Conservation (phyloP, 2,329 filamentous ascomycete genomes). For the Rhynchosporium graminicola region DNA sequence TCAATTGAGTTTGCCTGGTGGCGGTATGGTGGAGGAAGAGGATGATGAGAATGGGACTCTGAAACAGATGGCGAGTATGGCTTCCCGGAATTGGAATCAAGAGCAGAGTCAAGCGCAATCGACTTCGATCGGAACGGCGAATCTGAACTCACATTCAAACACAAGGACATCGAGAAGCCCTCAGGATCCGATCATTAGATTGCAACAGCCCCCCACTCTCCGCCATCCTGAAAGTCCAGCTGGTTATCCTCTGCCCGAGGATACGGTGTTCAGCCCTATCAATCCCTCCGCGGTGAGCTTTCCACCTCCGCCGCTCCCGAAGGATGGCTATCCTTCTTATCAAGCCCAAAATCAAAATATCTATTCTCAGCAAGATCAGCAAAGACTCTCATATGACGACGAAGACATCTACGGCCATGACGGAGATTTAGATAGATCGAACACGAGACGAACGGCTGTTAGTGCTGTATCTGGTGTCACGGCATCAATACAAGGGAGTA, state of each 20-base stretch:
- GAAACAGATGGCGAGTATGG: background rate
- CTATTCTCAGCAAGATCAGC: background rate
- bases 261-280: slow-evolving; percentile 31
- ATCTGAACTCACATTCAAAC: slow-evolving; percentile 3
- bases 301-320: slow-evolving; percentile 32
- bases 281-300: slow-evolving; percentile 27
- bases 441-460: slow-evolving; percentile 31
- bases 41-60: slow-evolving; percentile 17
- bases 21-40: slow-evolving; percentile 23
- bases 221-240: slow-evolving; percentile 35
- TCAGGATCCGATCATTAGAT: slow-evolving; percentile 24
- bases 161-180: slow-evolving; percentile 26
- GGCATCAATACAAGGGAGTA: slow-evolving; percentile 1
- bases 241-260: slow-evolving; percentile 33
- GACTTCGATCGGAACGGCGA: background rate
- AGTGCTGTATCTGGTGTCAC: slow-evolving; percentile 28
- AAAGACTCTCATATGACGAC: slow-evolving; percentile 19
- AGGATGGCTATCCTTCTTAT: slow-evolving; percentile 11
- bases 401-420: background rate
- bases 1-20: slow-evolving; percentile 36
- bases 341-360: background rate
- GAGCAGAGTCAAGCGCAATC: background rate
- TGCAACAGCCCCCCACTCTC: slow-evolving; percentile 9
- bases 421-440: slow-evolving; percentile 29
- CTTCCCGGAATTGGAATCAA: background rate